phyloP scores from a whole-genome alignment of 345 rosid species.

The Sapria himalayana region DNA sequence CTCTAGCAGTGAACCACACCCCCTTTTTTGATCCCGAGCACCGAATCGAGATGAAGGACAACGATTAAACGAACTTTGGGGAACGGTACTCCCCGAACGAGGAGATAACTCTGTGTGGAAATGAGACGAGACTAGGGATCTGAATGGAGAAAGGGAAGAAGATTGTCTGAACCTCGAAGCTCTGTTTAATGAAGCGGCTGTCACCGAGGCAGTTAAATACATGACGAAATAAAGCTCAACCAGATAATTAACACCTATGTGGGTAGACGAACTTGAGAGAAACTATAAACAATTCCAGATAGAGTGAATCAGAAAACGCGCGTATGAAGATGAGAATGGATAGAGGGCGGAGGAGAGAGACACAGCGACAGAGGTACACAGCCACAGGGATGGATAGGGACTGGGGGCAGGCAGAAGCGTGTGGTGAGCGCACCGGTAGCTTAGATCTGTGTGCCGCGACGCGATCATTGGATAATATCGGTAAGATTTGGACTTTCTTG shows the following conservation, averaged over 20 bases:
- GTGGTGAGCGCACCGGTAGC: conserved; percentile 9
- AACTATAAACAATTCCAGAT: no score
- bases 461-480: no score
- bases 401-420: no score
- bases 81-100: no score
- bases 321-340: conserved; percentile 5
- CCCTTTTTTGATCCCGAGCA: conserved; percentile 49
- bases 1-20: conserved; percentile 36
- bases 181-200: conserved; percentile 42
- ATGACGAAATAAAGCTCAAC: conserved; percentile 24
- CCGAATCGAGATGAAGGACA: conserved; percentile 22
- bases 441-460: conserved; percentile 19
- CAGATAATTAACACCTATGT: no score
- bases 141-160: conserved; percentile 10
- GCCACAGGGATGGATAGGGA: no score
- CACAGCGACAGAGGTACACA: conserved; percentile 4
- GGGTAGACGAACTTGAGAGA: no score
- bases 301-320: neutral
- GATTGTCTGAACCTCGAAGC: conserved; percentile 31
- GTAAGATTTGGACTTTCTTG: no score
- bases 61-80: conserved; percentile 6
- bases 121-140: conserved; percentile 9
- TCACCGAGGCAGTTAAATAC: conserved; percentile 35
- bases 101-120: no score
- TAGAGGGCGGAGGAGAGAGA: neutral